These are phyloP conservation scores for Penicillium sp. DNA, from an alignment of 2,329 filamentous ascomycete species.

Conservation along the genomic window DNA sequence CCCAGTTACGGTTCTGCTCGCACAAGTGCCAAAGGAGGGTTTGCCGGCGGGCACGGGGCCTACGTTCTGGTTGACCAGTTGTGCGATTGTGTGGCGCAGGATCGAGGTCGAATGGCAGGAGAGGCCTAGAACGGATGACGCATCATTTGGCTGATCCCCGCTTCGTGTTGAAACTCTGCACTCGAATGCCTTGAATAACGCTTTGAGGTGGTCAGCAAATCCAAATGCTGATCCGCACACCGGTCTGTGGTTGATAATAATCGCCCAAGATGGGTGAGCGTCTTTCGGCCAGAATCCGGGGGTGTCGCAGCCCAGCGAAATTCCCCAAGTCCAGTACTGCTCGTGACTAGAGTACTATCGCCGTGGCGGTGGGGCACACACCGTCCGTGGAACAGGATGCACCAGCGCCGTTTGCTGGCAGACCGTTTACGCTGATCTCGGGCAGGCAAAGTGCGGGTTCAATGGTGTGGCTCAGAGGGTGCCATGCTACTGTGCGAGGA, in stretches of 20 bases:
- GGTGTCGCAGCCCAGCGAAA: slow-evolving; percentile 6
- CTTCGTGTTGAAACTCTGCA: slow-evolving; percentile 8
- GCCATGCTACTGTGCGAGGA: too few relatives aligned
- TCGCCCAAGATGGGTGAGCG: background rate
- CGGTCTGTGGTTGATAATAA: slow-evolving; percentile 1
- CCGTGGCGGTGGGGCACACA: slow-evolving; percentile 1
- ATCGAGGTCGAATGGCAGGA: slow-evolving; percentile 15
- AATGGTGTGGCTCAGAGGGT: too few relatives aligned
- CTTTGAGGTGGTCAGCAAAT: background rate
- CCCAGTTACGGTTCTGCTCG: background rate
- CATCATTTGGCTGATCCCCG: slow-evolving; percentile 21
- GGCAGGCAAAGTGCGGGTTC: too few relatives aligned
- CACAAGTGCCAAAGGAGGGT: background rate
- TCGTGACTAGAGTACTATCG: too few relatives aligned
- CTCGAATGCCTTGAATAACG: background rate
- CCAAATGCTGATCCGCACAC: slow-evolving; percentile 1
- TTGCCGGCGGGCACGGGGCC: background rate
- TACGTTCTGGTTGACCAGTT: slow-evolving; percentile 8
- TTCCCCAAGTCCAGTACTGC: background rate
- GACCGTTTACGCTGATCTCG: too few relatives aligned
- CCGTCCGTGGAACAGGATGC: background rate
- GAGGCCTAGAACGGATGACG: slow-evolving; percentile 18
- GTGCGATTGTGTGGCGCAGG: slow-evolving; percentile 18
- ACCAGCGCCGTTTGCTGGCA: too few relatives aligned
- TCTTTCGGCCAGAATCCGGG: slow-evolving; percentile 1